These are phyloP conservation scores for Psidium guajava DNA, from an alignment of 345 rosid genomes.

Conservation along the genomic window DNA sequence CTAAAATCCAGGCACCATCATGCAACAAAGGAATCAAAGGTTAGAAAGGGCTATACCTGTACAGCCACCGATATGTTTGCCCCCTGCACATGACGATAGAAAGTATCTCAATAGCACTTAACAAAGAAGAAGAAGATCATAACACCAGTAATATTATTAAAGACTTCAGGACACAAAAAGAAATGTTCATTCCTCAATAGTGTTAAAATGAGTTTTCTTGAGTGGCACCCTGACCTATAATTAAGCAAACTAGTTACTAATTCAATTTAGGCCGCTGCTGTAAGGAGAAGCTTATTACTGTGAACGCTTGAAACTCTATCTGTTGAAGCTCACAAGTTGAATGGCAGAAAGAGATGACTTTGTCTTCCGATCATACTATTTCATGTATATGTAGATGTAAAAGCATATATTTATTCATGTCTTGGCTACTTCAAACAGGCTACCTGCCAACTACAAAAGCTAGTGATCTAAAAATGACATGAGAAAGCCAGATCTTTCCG, in stretches of 20 bases:
- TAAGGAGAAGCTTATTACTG: neutral
- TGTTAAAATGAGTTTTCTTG: neutral
- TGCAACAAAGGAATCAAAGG: neutral
- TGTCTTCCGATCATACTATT: neutral
- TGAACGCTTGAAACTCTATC: neutral
- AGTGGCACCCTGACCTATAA: neutral
- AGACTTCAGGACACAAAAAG: neutral
- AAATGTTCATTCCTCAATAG: neutral
- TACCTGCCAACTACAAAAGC: neutral
- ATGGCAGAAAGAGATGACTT: neutral
- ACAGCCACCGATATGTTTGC: constrained; percentile 90
- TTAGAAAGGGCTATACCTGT: constrained; percentile 42
- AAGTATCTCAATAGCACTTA: neutral
- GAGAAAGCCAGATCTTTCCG: neutral
- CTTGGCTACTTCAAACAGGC: neutral
- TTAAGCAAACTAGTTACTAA: neutral
- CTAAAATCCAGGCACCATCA: neutral
- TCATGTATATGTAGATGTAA: neutral
- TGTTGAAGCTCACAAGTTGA: neutral
- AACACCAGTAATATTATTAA: neutral
- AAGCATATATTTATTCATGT: neutral
- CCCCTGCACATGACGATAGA: constrained; percentile 46
- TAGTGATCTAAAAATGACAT: neutral
- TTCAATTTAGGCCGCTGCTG: neutral
- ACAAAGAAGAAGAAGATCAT: neutral